A percentile compares a stretch with the other conserved stretches of the same genome.
Evolutionary conservation across 2,329 filamentous ascomycete genomes (phyloP).

Genomic region (Aureobasidium melanogenum): DNA sequence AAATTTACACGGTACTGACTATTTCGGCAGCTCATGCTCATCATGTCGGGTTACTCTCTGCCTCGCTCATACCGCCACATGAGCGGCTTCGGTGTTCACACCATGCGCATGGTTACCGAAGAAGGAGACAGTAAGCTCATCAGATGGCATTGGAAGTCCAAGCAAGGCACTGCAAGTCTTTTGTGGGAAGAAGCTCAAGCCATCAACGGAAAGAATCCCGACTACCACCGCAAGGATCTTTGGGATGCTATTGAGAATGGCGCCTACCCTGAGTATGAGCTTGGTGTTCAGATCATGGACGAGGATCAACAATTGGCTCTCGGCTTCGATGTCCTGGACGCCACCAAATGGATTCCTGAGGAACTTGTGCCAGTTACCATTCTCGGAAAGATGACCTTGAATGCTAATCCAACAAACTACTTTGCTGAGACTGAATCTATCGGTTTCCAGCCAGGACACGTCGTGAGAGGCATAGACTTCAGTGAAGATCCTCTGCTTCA

Average conservation of each 20-base stretch:
- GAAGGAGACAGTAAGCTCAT: conserved; percentile 45
- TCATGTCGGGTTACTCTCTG: conserved; percentile 42
- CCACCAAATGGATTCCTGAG: conserved; percentile 47
- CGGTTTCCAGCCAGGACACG: conserved; percentile 50
- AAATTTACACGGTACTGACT: not conserved
- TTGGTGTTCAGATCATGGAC: conserved; percentile 47
- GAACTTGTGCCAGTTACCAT: conserved; percentile 50
- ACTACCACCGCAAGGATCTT: conserved; percentile 31
- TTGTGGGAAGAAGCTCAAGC: conserved; percentile 28
- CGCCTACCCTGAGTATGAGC: conserved; percentile 42
- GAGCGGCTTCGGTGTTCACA: conserved; percentile 43
- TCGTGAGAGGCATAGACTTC: conserved; percentile 28
- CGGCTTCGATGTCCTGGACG: conserved; percentile 46
- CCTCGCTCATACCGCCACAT: conserved; percentile 38
- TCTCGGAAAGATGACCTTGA: conserved; percentile 43
- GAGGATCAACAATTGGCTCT: conserved; percentile 42
- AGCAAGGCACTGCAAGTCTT: conserved; percentile 39
- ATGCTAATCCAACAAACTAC: conserved; percentile 47
- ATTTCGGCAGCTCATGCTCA: conserved; percentile 33
- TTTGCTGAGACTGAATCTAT: conserved; percentile 60
- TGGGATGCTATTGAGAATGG: conserved; percentile 38
- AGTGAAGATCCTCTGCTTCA: conserved; percentile 42
- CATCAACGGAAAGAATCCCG: conserved; percentile 29
- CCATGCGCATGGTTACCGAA: conserved; percentile 26
- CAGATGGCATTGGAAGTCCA: conserved; percentile 22